A percentile compares a stretch with the other conserved stretches of the same genome.
phyloP scores from a whole-genome alignment of 2,329 filamentous ascomycete species.

The Diaporthe capsici region DNA sequence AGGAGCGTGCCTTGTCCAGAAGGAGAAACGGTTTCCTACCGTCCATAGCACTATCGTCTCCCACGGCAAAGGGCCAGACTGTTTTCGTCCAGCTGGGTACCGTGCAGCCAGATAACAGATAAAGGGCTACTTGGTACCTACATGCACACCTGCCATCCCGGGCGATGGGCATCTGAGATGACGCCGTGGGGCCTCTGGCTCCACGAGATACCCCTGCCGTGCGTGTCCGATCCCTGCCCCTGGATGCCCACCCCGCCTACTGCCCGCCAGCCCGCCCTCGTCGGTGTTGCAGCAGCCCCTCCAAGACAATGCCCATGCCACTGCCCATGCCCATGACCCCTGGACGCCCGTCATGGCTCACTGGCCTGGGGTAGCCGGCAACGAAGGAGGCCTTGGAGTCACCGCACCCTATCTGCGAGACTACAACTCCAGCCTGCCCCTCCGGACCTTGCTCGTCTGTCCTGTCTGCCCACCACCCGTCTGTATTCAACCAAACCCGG shows the following conservation, averaged over 20 bases:
- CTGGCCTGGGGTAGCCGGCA: conserved; percentile 25
- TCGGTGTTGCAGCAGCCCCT: conserved; percentile 33
- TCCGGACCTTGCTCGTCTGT: background rate
- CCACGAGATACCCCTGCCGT: conserved; percentile 29
- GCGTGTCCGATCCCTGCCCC: conserved; percentile 25
- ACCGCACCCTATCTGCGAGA: conserved; percentile 2
- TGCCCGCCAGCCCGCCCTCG: conserved; percentile 21
- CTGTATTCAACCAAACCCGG: conserved; percentile 30
- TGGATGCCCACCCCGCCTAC: conserved; percentile 15
- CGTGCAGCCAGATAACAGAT: conserved; percentile 24
- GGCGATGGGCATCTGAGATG: conserved; percentile 27
- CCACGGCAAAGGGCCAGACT: background rate
- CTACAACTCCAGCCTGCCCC: conserved; percentile 14
- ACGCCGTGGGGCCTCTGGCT: conserved; percentile 20
- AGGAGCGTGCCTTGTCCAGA: background rate
- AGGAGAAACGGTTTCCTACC: background rate
- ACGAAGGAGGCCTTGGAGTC: background rate
- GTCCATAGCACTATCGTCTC: background rate
- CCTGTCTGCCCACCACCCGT: background rate
- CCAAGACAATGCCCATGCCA: conserved; percentile 13
- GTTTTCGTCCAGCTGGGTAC: background rate
- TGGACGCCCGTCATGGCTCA: conserved; percentile 3
- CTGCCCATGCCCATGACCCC: conserved; percentile 14
- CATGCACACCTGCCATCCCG: background rate
- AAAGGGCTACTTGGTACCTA: background rate